Conservation (phyloP, 225 moss, liverwort and hornwort species). For the Rhytidiadelphus loreus region DNA sequence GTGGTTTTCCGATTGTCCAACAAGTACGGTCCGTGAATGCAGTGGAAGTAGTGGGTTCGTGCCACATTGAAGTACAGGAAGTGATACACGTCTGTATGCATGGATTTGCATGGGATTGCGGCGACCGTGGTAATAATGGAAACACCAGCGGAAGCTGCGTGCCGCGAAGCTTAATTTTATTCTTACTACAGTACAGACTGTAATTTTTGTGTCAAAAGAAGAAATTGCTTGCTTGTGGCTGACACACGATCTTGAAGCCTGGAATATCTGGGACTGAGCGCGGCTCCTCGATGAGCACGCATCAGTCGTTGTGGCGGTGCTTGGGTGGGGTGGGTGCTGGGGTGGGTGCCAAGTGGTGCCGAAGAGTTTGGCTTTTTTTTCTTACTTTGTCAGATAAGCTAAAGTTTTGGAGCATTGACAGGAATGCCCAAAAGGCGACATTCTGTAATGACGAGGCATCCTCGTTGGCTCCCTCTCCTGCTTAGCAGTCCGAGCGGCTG, state of each 20-base stretch:
- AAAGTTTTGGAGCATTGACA: background rate
- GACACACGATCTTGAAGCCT: background rate
- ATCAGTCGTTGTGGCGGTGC: background rate
- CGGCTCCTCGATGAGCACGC: background rate
- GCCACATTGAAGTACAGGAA: background rate
- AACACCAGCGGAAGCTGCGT: background rate
- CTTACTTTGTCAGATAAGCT: background rate
- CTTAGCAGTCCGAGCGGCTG: too few relatives aligned
- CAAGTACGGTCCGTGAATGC: background rate
- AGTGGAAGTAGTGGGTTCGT: background rate
- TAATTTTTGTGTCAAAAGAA: too few relatives aligned
- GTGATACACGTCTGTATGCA: background rate
- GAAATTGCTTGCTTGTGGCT: background rate
- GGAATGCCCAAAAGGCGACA: background rate
- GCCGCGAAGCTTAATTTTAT: background rate
- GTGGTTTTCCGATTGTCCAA: background rate
- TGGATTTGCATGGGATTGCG: background rate
- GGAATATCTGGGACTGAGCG: background rate
- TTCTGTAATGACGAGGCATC: background rate
- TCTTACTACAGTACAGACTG: too few relatives aligned
- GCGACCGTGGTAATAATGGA: background rate
- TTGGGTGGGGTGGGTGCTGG: background rate
- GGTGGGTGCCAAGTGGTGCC: background rate
- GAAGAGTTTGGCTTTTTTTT: background rate
- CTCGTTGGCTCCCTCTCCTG: background rate